Percentiles rank a stretch among this genome's conserved stretches.
phyloP scores from a whole-genome alignment of 306 rosid genomes.

The Gynostemma pentaphyllum region DNA sequence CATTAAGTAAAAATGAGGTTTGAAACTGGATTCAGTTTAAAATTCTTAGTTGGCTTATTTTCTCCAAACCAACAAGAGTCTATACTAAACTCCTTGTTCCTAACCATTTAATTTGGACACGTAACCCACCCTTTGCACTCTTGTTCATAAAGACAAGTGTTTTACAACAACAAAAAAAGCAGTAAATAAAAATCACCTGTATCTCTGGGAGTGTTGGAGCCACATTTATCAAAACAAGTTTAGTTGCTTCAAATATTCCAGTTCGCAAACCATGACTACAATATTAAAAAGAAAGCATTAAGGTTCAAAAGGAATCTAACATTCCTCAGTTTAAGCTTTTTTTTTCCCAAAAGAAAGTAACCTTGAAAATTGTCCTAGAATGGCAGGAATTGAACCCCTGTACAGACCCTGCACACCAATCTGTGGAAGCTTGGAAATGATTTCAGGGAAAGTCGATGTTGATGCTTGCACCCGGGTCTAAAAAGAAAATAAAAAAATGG shows the following conservation, averaged over 20 bases:
- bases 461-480: constrained; percentile 98
- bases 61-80: neutral
- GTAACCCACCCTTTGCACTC: neutral
- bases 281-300: constrained; percentile 24
- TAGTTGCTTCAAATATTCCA: constrained; percentile 96
- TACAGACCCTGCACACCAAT: constrained; percentile 77
- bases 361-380: constrained; percentile 99
- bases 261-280: constrained; percentile 97
- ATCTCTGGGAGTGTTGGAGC: constrained; percentile 88
- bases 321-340: neutral
- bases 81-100: neutral
- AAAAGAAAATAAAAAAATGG: constrained; percentile 20
- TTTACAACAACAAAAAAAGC: neutral
- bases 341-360: constrained; percentile 20
- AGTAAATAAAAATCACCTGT: constrained; percentile 44
- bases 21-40: neutral
- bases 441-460: constrained; percentile 74
- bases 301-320: constrained; percentile 8
- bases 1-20: constrained; percentile 4
- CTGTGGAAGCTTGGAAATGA: constrained; percentile 91
- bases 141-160: neutral
- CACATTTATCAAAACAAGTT: constrained; percentile 63
- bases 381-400: constrained; percentile 96
- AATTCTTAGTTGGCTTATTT: neutral
- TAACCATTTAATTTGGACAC: neutral